These are phyloP conservation scores for Colletotrichum lupini DNA, from an alignment of 2,329 filamentous ascomycete species.

Conservation along the genomic window DNA sequence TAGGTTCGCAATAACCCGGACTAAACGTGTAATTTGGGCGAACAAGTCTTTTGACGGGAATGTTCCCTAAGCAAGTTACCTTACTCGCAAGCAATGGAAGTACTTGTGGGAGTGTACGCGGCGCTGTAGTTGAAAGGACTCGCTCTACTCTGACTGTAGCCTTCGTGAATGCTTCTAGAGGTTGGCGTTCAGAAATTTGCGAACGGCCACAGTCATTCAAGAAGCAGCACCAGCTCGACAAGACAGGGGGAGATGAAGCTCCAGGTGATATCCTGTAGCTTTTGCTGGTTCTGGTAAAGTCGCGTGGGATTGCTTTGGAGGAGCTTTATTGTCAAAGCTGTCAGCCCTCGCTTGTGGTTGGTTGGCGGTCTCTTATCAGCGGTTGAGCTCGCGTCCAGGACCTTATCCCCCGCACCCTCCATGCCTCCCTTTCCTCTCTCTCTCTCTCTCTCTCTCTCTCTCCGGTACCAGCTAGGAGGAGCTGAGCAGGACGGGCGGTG, in stretches of 20 bases:
- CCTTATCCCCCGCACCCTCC: conserved; percentile 33
- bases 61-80: background rate
- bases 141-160: too few relatives aligned
- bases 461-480: background rate
- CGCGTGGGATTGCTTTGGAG: conserved; percentile 12
- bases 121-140: background rate
- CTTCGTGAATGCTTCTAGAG: background rate
- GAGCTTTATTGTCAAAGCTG: conserved; percentile 33
- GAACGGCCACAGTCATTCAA: background rate
- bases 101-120: background rate
- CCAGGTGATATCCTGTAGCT: background rate
- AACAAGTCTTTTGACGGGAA: background rate
- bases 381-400: conserved; percentile 24
- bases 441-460: background rate
- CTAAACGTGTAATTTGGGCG: background rate
- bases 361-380: conserved; percentile 29
- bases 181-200: too few relatives aligned
- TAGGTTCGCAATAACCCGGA: conserved; percentile 2
- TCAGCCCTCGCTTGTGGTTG: conserved; percentile 5
- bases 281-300: conserved; percentile 5
- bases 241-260: background rate
- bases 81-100: background rate
- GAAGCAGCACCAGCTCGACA: background rate
- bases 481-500: conserved; percentile 5
- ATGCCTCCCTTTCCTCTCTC: too few relatives aligned